These are phyloP conservation scores for Quambalaria eucalypti DNA, from an alignment of 1,284 basidiomycete species.

Conservation along the genomic window DNA sequence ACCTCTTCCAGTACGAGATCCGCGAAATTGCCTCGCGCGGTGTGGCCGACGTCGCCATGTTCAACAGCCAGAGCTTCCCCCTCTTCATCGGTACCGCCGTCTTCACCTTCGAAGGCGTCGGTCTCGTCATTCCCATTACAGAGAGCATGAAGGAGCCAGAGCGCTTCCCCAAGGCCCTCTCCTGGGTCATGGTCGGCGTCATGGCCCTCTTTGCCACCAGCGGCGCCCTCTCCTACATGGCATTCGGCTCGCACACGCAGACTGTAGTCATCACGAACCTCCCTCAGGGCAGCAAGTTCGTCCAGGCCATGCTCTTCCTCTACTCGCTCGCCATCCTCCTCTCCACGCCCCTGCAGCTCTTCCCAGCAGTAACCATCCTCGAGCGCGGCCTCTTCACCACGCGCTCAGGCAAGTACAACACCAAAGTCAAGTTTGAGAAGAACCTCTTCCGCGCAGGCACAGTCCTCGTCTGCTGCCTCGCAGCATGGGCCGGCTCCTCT, in stretches of 20 bases:
- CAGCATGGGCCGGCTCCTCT: constrained; percentile 75
- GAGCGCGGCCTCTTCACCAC: constrained; percentile 85
- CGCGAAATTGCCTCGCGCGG: constrained; percentile 24
- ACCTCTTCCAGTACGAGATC: constrained; percentile 45
- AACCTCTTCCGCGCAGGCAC: constrained; percentile 74
- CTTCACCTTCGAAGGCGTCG: constrained; percentile 96
- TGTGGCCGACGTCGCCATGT: constrained; percentile 65
- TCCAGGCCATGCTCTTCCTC: constrained; percentile 65
- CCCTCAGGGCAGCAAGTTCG: constrained; percentile 72
- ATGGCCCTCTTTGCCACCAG: constrained; percentile 73
- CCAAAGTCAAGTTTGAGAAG: constrained; percentile 67
- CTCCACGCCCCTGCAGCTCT: constrained; percentile 78
- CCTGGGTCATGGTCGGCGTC: constrained; percentile 79
- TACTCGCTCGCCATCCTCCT: constrained; percentile 71
- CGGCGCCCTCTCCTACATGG: constrained; percentile 77
- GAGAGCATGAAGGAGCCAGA: constrained; percentile 85
- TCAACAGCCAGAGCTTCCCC: constrained; percentile 82
- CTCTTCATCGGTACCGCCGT: constrained; percentile 93
- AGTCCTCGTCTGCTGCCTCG: constrained; percentile 64
- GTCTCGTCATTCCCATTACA: constrained; percentile 90
- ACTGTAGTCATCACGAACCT: constrained; percentile 94
- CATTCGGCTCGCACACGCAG: constrained; percentile 79
- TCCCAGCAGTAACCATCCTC: constrained; percentile 92
- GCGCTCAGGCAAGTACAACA: constrained; percentile 65
- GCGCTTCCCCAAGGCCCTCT: constrained; percentile 79